phyloP scores from a whole-genome alignment of 345 rosid species.

The Rhizophora apiculata region DNA sequence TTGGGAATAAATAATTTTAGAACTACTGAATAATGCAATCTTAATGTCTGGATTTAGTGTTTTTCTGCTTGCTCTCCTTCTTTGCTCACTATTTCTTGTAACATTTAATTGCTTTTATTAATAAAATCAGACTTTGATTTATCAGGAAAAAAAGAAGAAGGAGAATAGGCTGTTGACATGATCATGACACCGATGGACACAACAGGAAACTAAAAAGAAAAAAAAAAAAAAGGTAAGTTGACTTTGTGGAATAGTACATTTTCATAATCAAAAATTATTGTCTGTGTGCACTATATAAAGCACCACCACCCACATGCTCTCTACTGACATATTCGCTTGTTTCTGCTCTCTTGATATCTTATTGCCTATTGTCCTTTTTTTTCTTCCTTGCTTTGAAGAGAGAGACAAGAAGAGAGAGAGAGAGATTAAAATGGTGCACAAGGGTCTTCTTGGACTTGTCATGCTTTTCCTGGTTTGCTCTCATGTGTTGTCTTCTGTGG shows the following conservation, averaged over 20 bases:
- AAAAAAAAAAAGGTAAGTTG: slow-evolving; percentile 25
- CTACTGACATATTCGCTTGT: slow-evolving; percentile 2
- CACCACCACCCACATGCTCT: neutral
- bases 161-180: too few species aligned
- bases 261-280: slow-evolving; percentile 5
- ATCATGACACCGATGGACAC: slow-evolving; percentile 4
- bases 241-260: slow-evolving; percentile 18
- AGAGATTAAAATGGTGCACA: slow-evolving; percentile 9
- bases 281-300: slow-evolving; percentile 16
- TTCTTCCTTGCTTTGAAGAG: neutral
- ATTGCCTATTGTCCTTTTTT: neutral
- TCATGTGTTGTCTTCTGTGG: slow-evolving; percentile 10
- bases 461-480: slow-evolving; percentile 26
- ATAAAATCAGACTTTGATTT: too few species aligned
- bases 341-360: neutral
- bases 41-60: too few species aligned
- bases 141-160: too few species aligned
- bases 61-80: too few species aligned
- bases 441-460: neutral
- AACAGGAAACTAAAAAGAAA: too few species aligned
- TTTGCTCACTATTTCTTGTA: too few species aligned
- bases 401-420: too few species aligned
- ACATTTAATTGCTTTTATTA: too few species aligned
- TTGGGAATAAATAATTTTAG: too few species aligned
- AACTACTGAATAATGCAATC: too few species aligned